Evolutionary conservation across 75 land plant genomes (phyloP).

Genomic region (Pseudotsuga menziesii): DNA sequence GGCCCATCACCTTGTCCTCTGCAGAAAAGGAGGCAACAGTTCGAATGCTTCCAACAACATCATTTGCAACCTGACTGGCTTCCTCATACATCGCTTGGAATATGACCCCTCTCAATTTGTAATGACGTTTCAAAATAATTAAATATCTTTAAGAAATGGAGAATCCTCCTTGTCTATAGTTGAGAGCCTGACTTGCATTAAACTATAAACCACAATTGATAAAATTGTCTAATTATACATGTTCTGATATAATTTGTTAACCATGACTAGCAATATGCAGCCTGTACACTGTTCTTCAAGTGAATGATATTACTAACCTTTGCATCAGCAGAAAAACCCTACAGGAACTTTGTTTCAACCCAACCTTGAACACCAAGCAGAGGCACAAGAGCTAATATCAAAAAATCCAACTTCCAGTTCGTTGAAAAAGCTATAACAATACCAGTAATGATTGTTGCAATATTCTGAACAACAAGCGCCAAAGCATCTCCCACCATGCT

Average conservation of each 20-base stretch:
- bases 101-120: not conserved
- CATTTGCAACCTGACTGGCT: conserved; percentile 85
- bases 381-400: conserved; percentile 41
- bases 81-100: conserved; percentile 48
- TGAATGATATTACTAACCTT: conserved; percentile 26
- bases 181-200: no score
- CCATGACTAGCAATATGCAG: not conserved
- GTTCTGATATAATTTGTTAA: not conserved
- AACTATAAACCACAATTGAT: no score
- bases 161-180: no score
- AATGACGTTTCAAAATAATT: not conserved
- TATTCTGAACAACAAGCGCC: conserved; percentile 65
- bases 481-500: conserved; percentile 70
- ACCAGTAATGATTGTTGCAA: conserved; percentile 34
- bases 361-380: conserved; percentile 33
- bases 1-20: conserved; percentile 66
- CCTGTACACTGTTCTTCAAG: not conserved
- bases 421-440: conserved; percentile 47
- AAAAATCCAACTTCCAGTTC: conserved; percentile 41
- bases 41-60: conserved; percentile 76
- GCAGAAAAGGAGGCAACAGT: conserved; percentile 84
- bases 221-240: not conserved
- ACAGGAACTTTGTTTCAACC: conserved; percentile 26
- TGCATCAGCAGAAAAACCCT: conserved; percentile 54
- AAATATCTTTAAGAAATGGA: not conserved